Evolutionary conservation across 2,329 filamentous ascomycete species (phyloP), one percentile per base, ranked within the genome.

Genomic region (Sclerotiophoma versabilis): DNA sequence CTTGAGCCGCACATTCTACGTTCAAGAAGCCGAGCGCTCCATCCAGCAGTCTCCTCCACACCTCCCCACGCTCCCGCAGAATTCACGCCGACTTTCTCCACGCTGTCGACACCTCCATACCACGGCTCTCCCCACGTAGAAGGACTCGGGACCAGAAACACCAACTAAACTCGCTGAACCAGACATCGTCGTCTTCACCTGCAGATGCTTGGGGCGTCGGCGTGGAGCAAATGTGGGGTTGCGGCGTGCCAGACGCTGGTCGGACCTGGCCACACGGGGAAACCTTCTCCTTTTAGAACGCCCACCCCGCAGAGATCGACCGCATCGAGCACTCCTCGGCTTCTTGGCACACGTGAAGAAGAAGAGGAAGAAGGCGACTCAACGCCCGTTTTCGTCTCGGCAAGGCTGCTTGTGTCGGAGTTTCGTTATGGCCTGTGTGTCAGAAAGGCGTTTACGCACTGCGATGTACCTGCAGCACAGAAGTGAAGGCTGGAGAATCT

Each of bases 281-380:
- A 66, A 65, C 30, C 55, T 59, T 63, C 66, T 63, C 61, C 61
- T 51, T 60, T 12, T 8, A 39, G 39, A 39, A 22, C n/a, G 27
- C 20, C 29, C 12, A 6, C 51, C 41, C 51, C 51, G 39, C 51
- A 49, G 46, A 49, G 36, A 9, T 23, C 38, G 22, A 36, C 47
- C 45, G 6, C 34, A 42, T 32, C 19, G 14, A 36, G 51, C 29
- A 15, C 23, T 5, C 20, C 41, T 42, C 51, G 39, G 45, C 27
- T 49, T 49, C 34, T 54, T 32, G 6, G 33, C 9, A 20, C 9
- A 37, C 33, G 27, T n/a, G 45, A 34, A 49, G 45, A 54, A 54
- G 32, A 25, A 37, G 50, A 48, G 14, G 45, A 34, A 49, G 45
- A 54, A 54, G 32, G 30, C 43, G 50, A 48, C n/a, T 27, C 2